phyloP scores from a whole-genome alignment of 2,329 filamentous ascomycete genomes.

The Penicillium fuscoglaucum region DNA sequence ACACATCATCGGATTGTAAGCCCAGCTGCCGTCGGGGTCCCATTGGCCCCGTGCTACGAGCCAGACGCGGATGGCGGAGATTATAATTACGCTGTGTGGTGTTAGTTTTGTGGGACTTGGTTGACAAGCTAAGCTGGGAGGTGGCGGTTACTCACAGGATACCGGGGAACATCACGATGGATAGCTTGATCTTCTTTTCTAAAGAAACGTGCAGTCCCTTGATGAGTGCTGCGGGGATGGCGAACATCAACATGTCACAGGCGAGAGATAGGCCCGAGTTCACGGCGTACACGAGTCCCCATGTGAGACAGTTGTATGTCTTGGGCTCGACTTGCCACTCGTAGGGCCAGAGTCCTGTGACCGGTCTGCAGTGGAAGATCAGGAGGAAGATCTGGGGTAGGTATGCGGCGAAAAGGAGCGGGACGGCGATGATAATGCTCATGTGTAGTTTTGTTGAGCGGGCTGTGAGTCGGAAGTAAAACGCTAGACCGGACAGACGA shows the following conservation, averaged over 20 bases:
- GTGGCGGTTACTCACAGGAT: slow-evolving; percentile 41
- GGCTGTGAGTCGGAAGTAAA: slow-evolving; percentile 51
- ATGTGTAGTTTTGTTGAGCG: slow-evolving; percentile 29
- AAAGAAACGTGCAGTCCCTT: slow-evolving; percentile 47
- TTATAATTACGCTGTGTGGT: slow-evolving; percentile 48
- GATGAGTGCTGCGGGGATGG: slow-evolving; percentile 53
- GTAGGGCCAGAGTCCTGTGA: slow-evolving; percentile 56
- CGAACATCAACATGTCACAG: slow-evolving; percentile 54
- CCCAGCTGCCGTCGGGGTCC: slow-evolving; percentile 52
- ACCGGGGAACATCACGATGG: slow-evolving; percentile 52
- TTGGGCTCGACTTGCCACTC: slow-evolving; percentile 46
- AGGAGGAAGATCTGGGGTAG: slow-evolving; percentile 53
- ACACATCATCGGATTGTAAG: slow-evolving; percentile 52
- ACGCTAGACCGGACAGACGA: slow-evolving; percentile 54
- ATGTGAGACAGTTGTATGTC: slow-evolving; percentile 50
- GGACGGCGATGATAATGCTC: slow-evolving; percentile 32
- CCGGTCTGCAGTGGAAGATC: slow-evolving; percentile 54
- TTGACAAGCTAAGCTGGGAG: too few relatives aligned
- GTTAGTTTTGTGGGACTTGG: slow-evolving; percentile 5
- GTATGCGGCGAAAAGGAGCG: slow-evolving; percentile 44
- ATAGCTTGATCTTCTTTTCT: slow-evolving; percentile 51
- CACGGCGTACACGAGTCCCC: slow-evolving; percentile 55
- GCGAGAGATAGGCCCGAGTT: slow-evolving; percentile 53
- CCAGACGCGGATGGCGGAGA: slow-evolving; percentile 50
- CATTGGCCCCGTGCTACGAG: slow-evolving; percentile 51